Evolutionary conservation across 1,284 basidiomycete species (phyloP).

Genomic region (Moniliella sp.): DNA sequence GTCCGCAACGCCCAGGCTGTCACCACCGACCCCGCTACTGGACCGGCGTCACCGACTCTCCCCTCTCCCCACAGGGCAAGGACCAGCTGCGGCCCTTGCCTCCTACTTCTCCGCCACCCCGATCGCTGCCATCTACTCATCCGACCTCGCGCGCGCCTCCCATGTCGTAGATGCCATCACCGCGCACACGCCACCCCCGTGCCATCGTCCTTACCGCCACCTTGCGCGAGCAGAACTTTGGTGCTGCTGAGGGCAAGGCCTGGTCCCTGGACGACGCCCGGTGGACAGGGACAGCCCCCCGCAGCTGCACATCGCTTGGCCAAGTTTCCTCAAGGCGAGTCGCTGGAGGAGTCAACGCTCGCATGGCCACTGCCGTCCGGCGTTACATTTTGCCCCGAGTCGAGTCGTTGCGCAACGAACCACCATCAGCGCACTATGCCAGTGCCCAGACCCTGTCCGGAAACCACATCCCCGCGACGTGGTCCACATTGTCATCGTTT

Average conservation of each 20-base stretch:
- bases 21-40: background rate
- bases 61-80: background rate
- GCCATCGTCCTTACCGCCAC: constrained; percentile 38
- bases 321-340: background rate
- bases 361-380: background rate
- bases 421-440: background rate
- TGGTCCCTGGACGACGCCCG: background rate
- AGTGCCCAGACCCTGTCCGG: background rate
- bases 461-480: constrained; percentile 5
- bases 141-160: constrained; percentile 54
- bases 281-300: background rate
- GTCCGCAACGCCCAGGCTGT: background rate
- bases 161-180: constrained; percentile 49
- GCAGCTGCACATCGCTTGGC: background rate
- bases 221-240: background rate
- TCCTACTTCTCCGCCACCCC: constrained; percentile 39
- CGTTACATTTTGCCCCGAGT: constrained; percentile 41
- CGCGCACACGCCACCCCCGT: no score
- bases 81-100: background rate
- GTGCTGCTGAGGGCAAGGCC: background rate
- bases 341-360: constrained; percentile 24
- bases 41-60: background rate
- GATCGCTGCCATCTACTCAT: constrained; percentile 53
- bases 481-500: constrained; percentile 50
- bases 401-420: constrained; percentile 7